Percentiles rank a stretch among this genome's conserved stretches.
phyloP scores from a whole-genome alignment of 176 grass and related monocot genomes.

The Lolium rigidum region DNA sequence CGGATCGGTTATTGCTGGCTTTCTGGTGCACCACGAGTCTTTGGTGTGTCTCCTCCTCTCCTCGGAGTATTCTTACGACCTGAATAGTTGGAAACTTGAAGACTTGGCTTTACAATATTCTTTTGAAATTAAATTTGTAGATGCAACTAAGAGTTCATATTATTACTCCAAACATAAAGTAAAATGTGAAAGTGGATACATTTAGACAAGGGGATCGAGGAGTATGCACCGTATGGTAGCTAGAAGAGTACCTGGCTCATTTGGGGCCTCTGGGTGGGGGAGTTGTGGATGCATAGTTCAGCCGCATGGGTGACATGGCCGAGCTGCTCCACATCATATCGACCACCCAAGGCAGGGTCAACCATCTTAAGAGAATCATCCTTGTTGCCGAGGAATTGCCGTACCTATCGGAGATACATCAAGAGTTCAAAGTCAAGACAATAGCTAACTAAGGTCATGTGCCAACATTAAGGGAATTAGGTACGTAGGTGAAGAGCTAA shows the following conservation, averaged over 20 bases:
- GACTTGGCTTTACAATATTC: not conserved
- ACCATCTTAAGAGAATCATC: constrained; percentile 48
- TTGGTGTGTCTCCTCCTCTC: not conserved
- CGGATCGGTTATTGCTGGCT: not conserved
- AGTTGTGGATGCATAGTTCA: constrained; percentile 59
- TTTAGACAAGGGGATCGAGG: not conserved
- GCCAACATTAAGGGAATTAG: not conserved
- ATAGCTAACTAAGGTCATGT: not conserved
- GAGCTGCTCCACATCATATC: constrained; percentile 59
- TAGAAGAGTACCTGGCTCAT: constrained; percentile 61
- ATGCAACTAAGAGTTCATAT: not conserved
- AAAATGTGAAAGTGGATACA: not conserved
- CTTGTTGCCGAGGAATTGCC: constrained; percentile 46
- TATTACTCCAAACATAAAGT: not conserved
- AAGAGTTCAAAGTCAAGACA: not conserved
- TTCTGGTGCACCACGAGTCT: not conserved
- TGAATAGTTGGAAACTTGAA: not conserved
- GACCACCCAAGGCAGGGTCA: constrained; percentile 60
- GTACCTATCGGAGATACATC: constrained; percentile 39
- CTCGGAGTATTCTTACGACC: constrained; percentile 47
- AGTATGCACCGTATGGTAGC: not conserved
- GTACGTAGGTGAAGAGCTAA: not conserved
- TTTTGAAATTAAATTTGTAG: not conserved
- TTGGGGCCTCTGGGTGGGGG: constrained; percentile 47
- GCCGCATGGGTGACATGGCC: constrained; percentile 37